These are phyloP conservation scores for Delonix regia DNA, from an alignment of 306 rosid species.

Conservation along the genomic window DNA sequence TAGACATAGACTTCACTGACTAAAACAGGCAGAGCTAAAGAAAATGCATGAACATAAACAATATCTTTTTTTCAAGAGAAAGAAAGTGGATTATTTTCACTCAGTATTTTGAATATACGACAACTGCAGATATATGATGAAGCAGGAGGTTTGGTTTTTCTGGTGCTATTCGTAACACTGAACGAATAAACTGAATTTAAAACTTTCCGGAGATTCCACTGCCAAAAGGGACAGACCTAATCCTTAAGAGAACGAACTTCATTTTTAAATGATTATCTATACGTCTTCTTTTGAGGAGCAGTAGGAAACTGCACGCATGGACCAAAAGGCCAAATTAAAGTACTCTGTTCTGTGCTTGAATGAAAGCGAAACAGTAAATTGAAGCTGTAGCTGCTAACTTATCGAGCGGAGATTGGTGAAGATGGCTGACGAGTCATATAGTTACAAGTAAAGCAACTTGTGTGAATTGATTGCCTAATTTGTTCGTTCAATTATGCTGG, in stretches of 20 bases:
- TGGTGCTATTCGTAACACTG: background rate
- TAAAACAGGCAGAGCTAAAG: background rate
- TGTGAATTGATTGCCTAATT: too few species aligned
- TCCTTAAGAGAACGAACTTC: too few species aligned
- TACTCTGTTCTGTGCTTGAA: background rate
- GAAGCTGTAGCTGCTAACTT: background rate
- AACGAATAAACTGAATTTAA: too few species aligned
- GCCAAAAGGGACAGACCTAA: too few species aligned
- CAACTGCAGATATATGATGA: too few species aligned
- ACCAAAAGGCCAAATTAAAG: slow-evolving; percentile 15
- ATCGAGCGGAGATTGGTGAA: background rate
- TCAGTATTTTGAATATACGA: too few species aligned
- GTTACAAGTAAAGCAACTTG: too few species aligned
- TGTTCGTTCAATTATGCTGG: too few species aligned
- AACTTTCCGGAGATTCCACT: too few species aligned
- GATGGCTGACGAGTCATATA: background rate
- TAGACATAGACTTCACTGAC: background rate
- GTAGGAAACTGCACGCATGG: background rate
- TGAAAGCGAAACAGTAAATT: background rate
- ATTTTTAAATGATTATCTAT: too few species aligned
- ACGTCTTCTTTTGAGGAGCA: background rate
- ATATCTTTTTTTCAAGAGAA: background rate
- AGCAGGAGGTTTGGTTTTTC: background rate
- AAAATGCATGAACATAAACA: background rate
- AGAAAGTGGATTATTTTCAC: background rate